Evolutionary conservation across 2,329 filamentous ascomycete genomes (phyloP).

Genomic region (Curvularia sp.): DNA sequence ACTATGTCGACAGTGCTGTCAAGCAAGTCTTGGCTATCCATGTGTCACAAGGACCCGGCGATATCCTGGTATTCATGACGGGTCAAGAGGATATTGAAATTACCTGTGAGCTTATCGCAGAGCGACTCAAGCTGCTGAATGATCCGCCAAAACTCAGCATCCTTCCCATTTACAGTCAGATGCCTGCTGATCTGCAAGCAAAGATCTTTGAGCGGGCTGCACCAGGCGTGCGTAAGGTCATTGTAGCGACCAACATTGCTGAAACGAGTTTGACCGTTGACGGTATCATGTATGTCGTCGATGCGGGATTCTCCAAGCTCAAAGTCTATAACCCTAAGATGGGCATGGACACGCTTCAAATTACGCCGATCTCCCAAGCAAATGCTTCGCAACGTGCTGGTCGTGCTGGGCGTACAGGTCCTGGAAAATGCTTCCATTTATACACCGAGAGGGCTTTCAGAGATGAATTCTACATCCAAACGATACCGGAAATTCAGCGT

Average conservation of each 20-base stretch:
- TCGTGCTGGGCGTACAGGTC: conserved; percentile 90
- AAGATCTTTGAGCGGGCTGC: conserved; percentile 95
- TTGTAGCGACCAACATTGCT: conserved; percentile 97
- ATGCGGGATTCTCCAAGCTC: conserved; percentile 93
- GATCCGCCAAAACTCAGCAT: conserved; percentile 95
- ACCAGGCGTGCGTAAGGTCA: conserved; percentile 92
- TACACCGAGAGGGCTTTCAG: conserved; percentile 95
- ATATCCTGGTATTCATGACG: conserved; percentile 99
- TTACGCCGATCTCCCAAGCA: conserved; percentile 96
- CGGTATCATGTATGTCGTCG: conserved; percentile 98
- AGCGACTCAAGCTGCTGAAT: conserved; percentile 85
- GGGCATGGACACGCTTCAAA: conserved; percentile 98
- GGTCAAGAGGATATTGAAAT: conserved; percentile 98
- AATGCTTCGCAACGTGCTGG: conserved; percentile 94
- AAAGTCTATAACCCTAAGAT: conserved; percentile 99
- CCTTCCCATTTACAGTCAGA: conserved; percentile 97
- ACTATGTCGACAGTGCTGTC: conserved; percentile 96
- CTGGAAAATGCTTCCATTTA: conserved; percentile 91
- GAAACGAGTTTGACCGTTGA: conserved; percentile 98
- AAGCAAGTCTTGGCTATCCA: conserved; percentile 96
- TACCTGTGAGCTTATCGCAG: conserved; percentile 90
- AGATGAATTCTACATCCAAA: conserved; percentile 95
- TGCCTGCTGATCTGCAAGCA: conserved; percentile 96
- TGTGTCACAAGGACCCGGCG: conserved; percentile 88
- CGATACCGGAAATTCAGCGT: conserved; percentile 95